Base-by-base conservation (phyloP, 371 early-diverging fungal species). In the Dichotomocladium elegans region DNA sequence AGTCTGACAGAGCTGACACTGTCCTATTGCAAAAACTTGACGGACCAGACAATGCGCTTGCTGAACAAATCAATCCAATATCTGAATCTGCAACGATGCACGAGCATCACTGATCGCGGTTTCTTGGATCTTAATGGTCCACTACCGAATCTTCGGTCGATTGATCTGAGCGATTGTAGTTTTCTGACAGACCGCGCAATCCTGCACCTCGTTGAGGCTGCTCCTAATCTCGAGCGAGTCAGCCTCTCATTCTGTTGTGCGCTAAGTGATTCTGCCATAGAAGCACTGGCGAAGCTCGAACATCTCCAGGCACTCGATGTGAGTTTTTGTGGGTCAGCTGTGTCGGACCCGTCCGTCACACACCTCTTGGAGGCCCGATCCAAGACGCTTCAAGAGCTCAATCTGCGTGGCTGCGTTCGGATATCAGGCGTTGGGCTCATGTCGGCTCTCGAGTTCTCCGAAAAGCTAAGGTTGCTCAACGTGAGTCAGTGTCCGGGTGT, bases 171-270 rank as follows among this genome's bases (percentile, higher is more conserved):
- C 22, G 93, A 92, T 58, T 92, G 93, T 64, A 85, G 86, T 10
- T 90, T 91, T 52, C 60, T 92, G 21, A 85, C 88, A 0, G 90
- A 91, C 50, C 74, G 69, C 14, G 82, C 91, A 0, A 77, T 90
- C 25, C 55, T 70, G 2, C 53, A 66, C 26, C 53, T 90, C 15
- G 74, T 85, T 0, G 44, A 56, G 1, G 68, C 74, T 17, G 83
- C 87, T 58, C 85, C 86, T 10, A 56, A 66, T 3, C 68, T 91
- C 1, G 53, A 72, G 35, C 50, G 60, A 4, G 61, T 89, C 7
- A 77, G 78, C 6, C 66, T 92, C 11, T 85, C 86, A 26, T 92
- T 92, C 55, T 92, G 92, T 57, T 92, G 91, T 66, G 82, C 91
- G 0, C 60, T 92, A 30, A 87, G 88, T 4, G 90, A 89, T 51